Percentiles rank a stretch among this genome's conserved stretches.
Conservation (phyloP, 805 yeast species). For the Soucietia sequanensis region DNA sequence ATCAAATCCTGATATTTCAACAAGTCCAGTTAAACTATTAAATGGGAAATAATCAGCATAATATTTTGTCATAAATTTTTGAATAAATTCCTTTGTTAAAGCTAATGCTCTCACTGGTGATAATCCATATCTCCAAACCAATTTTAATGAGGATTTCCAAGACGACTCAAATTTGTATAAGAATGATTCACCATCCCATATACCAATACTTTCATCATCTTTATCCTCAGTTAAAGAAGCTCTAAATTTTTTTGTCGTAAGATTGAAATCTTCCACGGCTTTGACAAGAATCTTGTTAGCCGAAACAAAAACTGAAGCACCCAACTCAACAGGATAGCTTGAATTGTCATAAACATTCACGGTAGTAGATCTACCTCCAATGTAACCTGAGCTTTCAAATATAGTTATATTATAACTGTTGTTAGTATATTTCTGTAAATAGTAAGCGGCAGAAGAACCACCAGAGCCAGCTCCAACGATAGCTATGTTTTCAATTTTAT, state of each 20-base stretch:
- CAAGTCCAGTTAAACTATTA: slow-evolving; percentile 15
- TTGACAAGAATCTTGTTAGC: slow-evolving; percentile 36
- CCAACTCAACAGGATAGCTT: slow-evolving; percentile 35
- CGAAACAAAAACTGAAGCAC: slow-evolving; percentile 45
- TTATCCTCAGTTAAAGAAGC: slow-evolving; percentile 9
- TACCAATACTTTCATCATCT: slow-evolving; percentile 14
- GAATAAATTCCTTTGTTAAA: slow-evolving; percentile 16
- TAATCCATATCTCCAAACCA: slow-evolving; percentile 27
- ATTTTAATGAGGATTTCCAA: slow-evolving; percentile 10
- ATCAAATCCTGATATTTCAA: slow-evolving; percentile 21
- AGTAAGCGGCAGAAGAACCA: slow-evolving; percentile 47
- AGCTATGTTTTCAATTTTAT: slow-evolving; percentile 25
- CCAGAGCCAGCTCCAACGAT: slow-evolving; percentile 54
- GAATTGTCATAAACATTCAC: slow-evolving; percentile 16
- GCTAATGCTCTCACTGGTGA: slow-evolving; percentile 19
- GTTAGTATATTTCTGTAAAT: slow-evolving; percentile 38
- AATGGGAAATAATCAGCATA: slow-evolving; percentile 37
- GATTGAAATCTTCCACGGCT: slow-evolving; percentile 37
- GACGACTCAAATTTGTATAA: slow-evolving; percentile 3
- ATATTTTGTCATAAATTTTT: slow-evolving; percentile 28
- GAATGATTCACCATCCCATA: slow-evolving; percentile 36
- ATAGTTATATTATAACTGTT: slow-evolving; percentile 36
- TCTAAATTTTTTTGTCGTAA: slow-evolving; percentile 14
- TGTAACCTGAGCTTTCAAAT: slow-evolving; percentile 35
- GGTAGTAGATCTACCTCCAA: slow-evolving; percentile 49